Evolutionary conservation across 441 rosid species (phyloP), one percentile per base, ranked within the genome.

Genomic region (Adansonia madagascariensis): DNA sequence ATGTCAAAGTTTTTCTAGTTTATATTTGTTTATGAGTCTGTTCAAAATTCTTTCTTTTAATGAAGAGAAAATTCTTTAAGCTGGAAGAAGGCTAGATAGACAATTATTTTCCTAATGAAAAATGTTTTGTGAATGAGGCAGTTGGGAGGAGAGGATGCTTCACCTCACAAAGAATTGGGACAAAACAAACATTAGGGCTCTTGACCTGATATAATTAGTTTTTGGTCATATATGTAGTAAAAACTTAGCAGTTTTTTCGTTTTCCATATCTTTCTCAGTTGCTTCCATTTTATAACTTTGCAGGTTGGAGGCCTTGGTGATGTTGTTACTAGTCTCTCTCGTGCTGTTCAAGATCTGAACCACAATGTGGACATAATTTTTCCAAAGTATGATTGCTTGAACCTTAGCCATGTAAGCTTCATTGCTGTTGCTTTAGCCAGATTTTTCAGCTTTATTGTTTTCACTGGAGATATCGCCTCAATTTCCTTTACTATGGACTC

Each of bases 231-330:
- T 50, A 70, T 50, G 18, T 24, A 1, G n/a, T 55, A 14, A 65
- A 55, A 41, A 22, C 53, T 31, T 52, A 63, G 4, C 39, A 74
- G 0, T 52, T 59, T 3, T 53, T 49, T 17, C 22, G 12, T 2
- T 69, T 56, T 74, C 15, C 68, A 31, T 56, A 27, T 9, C 18
- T 62, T 72, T 61, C 62, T 46, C 49, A 17, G 8, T 50, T 35
- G 78, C 18, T 49, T 70, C 39, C 76, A 41, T 62, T 39, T 57
- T 69, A 77, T 71, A 74, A 50, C 84, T 44, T 65, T 86, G 86
- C 89, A 94, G 99, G 98, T 96, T 81, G 99, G 99, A 82, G 99
- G 99, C 68, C 87, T 96, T 57, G 99, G 98, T 76, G 98, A 96
- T 86, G 97, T 96, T 10, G 95, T 96, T 80, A 96, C 98, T 80